Evolutionary conservation across 2,329 filamentous ascomycete genomes (phyloP).

Genomic region (Fusarium sp.): DNA sequence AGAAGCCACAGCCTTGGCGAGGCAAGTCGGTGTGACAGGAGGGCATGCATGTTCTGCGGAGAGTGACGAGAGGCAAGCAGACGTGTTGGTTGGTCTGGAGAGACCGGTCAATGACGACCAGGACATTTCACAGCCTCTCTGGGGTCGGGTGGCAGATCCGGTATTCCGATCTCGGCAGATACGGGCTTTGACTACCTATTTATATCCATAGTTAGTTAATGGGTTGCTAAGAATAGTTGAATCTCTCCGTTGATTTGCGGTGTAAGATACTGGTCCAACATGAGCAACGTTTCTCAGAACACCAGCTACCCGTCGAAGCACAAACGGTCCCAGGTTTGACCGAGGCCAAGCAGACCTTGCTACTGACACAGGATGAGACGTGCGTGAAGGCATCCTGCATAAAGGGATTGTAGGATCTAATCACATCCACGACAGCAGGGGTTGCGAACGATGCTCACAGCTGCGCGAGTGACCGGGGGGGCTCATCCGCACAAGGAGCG

Average conservation of each 20-base stretch:
- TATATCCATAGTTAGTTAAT: not conserved
- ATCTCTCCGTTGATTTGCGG: not conserved
- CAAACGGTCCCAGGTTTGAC: not conserved
- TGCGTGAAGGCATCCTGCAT: not conserved
- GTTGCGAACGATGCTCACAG: not conserved
- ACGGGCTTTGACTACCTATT: not conserved
- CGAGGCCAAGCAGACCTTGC: not conserved
- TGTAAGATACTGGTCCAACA: not conserved
- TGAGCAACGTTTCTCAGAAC: not conserved
- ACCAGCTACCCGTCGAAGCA: not conserved
- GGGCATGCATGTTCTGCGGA: not conserved
- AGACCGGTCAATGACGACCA: conserved; percentile 5
- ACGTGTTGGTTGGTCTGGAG: conserved; percentile 5
- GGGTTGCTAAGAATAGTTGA: not conserved
- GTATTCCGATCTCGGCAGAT: conserved; percentile 9
- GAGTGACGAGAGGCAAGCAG: not conserved
- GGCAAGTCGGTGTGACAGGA: conserved; percentile 23
- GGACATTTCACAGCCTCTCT: not conserved
- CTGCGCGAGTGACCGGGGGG: not conserved
- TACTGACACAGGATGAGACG: not conserved
- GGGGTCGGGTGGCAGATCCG: not conserved
- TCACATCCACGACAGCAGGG: not conserved
- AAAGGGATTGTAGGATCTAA: not conserved
- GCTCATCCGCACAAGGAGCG: not conserved
- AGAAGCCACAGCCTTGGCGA: conserved; percentile 1